A percentile compares a stretch with the other conserved stretches of the same genome.
phyloP scores from a whole-genome alignment of 176 grass and related monocot species.

The Carex scoparia region DNA sequence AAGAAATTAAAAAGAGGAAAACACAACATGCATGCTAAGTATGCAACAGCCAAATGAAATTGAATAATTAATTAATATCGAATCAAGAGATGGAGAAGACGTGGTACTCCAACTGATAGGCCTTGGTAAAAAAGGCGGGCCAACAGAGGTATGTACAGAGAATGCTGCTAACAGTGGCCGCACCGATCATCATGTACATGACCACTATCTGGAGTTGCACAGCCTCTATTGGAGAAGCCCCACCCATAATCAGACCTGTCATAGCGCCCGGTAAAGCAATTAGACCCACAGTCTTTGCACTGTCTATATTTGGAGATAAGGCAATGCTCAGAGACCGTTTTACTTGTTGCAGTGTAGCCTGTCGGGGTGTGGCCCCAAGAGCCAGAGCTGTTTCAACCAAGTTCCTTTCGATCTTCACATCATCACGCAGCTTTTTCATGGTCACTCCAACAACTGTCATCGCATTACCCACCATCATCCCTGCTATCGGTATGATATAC shows the following conservation, averaged over 20 bases:
- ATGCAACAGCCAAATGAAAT: background rate
- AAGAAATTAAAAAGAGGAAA: background rate
- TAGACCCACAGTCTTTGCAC: conserved; percentile 46
- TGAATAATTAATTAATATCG: conserved; percentile 1
- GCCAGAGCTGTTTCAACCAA: conserved; percentile 82
- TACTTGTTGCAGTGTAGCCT: conserved; percentile 71
- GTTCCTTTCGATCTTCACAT: conserved; percentile 44
- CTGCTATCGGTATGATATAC: conserved; percentile 83
- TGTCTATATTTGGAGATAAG: conserved; percentile 45
- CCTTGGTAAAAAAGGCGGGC: conserved; percentile 78
- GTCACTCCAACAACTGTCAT: conserved; percentile 91
- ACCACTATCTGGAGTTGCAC: conserved; percentile 53
- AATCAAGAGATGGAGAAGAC: conserved; percentile 23
- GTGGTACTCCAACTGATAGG: conserved; percentile 58
- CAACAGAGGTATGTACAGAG: conserved; percentile 78
- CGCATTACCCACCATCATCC: conserved; percentile 93
- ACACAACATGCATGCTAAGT: too few species aligned
- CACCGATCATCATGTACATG: conserved; percentile 80
- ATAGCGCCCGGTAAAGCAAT: conserved; percentile 53
- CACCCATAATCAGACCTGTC: conserved; percentile 54
- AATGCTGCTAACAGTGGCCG: conserved; percentile 77
- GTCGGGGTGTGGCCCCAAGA: conserved; percentile 68
- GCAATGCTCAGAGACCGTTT: conserved; percentile 41
- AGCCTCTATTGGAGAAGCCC: conserved; percentile 40
- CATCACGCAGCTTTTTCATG: conserved; percentile 57